phyloP scores from a whole-genome alignment of 2,329 filamentous ascomycete species.

The Penicillium hordei region DNA sequence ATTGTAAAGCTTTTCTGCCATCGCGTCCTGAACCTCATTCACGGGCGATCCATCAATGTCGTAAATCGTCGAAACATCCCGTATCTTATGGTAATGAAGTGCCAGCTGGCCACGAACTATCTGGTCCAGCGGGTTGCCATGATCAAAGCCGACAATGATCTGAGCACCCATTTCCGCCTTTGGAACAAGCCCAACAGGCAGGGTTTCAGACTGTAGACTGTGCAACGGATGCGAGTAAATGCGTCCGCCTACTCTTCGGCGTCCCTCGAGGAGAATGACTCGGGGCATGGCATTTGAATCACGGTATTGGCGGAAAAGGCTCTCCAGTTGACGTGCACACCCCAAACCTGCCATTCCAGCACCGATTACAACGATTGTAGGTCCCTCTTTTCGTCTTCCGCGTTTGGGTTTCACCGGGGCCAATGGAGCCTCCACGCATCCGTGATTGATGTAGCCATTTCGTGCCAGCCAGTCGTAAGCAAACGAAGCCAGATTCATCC shows the following conservation, averaged over 20 bases:
- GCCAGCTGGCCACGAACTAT: conserved; percentile 88
- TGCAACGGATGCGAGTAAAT: conserved; percentile 79
- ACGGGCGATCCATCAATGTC: conserved; percentile 67
- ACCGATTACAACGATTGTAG: conserved; percentile 81
- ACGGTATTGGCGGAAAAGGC: conserved; percentile 77
- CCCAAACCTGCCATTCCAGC: conserved; percentile 93
- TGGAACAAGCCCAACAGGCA: conserved; percentile 59
- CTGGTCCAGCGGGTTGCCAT: conserved; percentile 89
- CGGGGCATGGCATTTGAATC: conserved; percentile 66
- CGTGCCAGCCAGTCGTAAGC: conserved; percentile 92
- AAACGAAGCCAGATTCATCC: conserved; percentile 83
- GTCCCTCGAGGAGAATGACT: conserved; percentile 81
- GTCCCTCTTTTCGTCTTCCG: conserved; percentile 53
- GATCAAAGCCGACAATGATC: conserved; percentile 95
- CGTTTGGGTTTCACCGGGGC: conserved; percentile 42
- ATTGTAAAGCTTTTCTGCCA: conserved; percentile 91
- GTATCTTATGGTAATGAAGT: conserved; percentile 79
- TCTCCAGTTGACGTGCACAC: conserved; percentile 86
- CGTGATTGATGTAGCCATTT: conserved; percentile 94
- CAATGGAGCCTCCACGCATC: conserved; percentile 73
- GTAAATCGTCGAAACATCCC: conserved; percentile 81
- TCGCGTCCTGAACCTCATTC: conserved; percentile 71
- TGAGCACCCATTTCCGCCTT: conserved; percentile 98
- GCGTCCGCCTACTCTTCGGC: conserved; percentile 82
- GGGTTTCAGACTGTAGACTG: conserved; percentile 56